phyloP scores from a whole-genome alignment of 257 asterid species.

The Eustoma russellianum region DNA sequence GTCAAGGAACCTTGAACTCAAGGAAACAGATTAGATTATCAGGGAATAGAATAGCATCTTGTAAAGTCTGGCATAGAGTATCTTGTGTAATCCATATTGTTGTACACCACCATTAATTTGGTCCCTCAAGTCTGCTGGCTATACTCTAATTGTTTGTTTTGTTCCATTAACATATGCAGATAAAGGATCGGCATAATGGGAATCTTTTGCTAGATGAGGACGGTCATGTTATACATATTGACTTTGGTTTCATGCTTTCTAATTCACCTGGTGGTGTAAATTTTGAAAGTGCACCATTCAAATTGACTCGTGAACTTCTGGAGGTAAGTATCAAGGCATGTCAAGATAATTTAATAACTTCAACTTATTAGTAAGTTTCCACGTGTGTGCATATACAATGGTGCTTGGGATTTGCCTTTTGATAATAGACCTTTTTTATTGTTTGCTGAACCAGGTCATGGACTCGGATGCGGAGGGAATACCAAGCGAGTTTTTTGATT shows the following conservation, averaged over 20 bases:
- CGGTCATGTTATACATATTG: slow-evolving; percentile 98
- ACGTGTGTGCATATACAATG: background rate
- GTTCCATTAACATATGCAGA: slow-evolving; percentile 2
- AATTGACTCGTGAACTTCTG: slow-evolving; percentile 95
- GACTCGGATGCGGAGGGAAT: slow-evolving; percentile 99
- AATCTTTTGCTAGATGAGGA: slow-evolving; percentile 98
- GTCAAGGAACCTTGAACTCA: no score
- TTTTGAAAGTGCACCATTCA: slow-evolving; percentile 99
- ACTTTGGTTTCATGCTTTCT: slow-evolving; percentile 99
- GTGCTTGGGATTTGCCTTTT: background rate
- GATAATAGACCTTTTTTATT: background rate
- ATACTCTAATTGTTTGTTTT: no score
- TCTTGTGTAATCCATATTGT: no score
- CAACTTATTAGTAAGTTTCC: no score
- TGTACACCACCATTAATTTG: no score
- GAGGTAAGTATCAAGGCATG: slow-evolving; percentile 42
- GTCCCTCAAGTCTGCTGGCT: no score
- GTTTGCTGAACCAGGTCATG: slow-evolving; percentile 64
- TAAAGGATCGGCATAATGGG: slow-evolving; percentile 97
- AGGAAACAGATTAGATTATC: no score
- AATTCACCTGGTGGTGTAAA: slow-evolving; percentile 99
- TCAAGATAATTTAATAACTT: background rate
- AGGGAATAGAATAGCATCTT: no score
- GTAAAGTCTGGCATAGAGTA: no score
- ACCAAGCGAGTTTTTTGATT: slow-evolving; percentile 97